Evolutionary conservation across 2,329 filamentous ascomycete species (phyloP), one percentile per base, ranked within the genome.

Genomic region (Tolypocladium nubicola): DNA sequence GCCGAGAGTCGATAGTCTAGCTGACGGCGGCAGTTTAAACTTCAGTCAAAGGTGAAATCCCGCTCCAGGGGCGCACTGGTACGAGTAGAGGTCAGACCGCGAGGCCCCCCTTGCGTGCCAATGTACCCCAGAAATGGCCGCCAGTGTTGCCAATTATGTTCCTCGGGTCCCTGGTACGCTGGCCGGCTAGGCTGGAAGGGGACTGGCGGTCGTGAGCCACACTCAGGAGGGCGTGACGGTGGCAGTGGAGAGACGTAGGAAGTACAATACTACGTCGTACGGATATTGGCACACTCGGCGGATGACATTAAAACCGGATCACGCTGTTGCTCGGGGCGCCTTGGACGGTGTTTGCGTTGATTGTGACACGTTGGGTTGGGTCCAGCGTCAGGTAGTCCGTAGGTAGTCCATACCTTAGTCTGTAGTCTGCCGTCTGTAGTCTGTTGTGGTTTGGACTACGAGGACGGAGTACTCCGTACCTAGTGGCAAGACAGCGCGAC

Each of bases 91-190:
- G 45, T 26, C 45, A 49, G 45, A 33, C 45, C 4, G 16, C 16
- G 26, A 11, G 26, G 23, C 23, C 45, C 14, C 23, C 23, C 14
- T 16, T 16, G 64, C 69, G 71, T 75, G 3, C 45, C 47, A 21
- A 41, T 61, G 59, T 56, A 61, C 60, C 60, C 60, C 60, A 59
- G 60, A 61, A 55, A 39, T 49, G 58, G 60, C 55, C 39, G 54
- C 41, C 53, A 23, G 56, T 45, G 54, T 55, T 60, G 59, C 60
- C 60, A 61, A 60, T 59, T 35, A 61, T 56, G 40, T 52, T 26
- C 43, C 57, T 33, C 39, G 52, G 59, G 59, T 55, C 60, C 60
- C 60, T 60, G 60, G 59, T 33, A 54, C 39, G 33, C 41, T 39
- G 19, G n/a, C n/a, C 23, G 38, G 5, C 33, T 49, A 45, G 40